Conservation (phyloP, 192 early-diverging fungal genomes). For the Entomortierella chlamydospora region DNA sequence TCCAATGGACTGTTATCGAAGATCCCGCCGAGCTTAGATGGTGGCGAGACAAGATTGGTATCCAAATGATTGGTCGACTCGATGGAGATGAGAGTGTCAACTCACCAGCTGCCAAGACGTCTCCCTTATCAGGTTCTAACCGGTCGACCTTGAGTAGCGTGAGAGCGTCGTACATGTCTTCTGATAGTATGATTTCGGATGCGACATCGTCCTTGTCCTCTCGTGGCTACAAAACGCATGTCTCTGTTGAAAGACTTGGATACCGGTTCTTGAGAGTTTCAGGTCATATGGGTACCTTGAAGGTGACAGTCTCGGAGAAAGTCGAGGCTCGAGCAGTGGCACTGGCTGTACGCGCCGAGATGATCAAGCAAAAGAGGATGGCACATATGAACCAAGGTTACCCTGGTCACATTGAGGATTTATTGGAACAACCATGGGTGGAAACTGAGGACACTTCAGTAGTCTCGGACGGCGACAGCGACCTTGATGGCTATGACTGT, state of each 20-base stretch:
- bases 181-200: slow-evolving; percentile 36
- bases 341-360: slow-evolving; percentile 34
- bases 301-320: slow-evolving; percentile 52
- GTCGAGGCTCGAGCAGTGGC: slow-evolving; percentile 47
- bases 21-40: slow-evolving; percentile 43
- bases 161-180: slow-evolving; percentile 31
- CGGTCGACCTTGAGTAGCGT: slow-evolving; percentile 17
- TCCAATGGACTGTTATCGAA: slow-evolving; percentile 53
- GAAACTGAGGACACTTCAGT: slow-evolving; percentile 3
- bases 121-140: background rate
- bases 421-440: slow-evolving; percentile 18
- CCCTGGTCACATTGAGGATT: background rate
- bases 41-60: slow-evolving; percentile 53
- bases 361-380: slow-evolving; percentile 26
- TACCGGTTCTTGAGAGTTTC: slow-evolving; percentile 54
- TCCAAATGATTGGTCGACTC: slow-evolving; percentile 51
- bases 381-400: slow-evolving; percentile 3
- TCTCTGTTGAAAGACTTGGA: slow-evolving; percentile 45
- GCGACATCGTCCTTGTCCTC: slow-evolving; percentile 22
- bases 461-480: slow-evolving; percentile 10
- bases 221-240: slow-evolving; percentile 9
- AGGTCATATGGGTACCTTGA: slow-evolving; percentile 46
- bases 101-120: background rate
- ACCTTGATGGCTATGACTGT: background rate
- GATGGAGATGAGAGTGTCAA: slow-evolving; percentile 15